These are phyloP conservation scores for Tylopilus cervinicoccineus DNA, from an alignment of 768 basidiomycete genomes.

Conservation along the genomic window DNA sequence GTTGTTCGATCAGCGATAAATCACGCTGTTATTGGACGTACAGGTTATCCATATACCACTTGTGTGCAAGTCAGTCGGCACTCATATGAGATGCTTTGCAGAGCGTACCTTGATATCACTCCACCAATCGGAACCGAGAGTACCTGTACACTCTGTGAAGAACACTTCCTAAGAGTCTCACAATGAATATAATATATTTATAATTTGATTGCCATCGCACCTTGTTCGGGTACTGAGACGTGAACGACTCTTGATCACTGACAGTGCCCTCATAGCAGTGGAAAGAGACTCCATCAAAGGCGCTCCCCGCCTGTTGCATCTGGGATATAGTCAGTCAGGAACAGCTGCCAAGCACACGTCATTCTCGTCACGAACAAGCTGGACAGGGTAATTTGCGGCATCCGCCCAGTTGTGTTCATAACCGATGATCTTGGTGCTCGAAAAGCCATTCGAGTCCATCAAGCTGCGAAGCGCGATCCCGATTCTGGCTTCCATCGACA, in stretches of 20 bases:
- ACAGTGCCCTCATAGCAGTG: conserved; percentile 67
- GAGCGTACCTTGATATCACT: conserved; percentile 61
- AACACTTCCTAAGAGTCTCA: conserved; percentile 34
- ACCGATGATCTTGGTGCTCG: conserved; percentile 58
- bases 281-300: conserved; percentile 65
- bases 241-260: conserved; percentile 52
- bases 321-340: conserved; percentile 14
- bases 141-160: conserved; percentile 64
- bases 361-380: conserved; percentile 37
- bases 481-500: conserved; percentile 54
- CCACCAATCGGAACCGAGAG: conserved; percentile 73
- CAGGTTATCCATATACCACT: conserved; percentile 74
- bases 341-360: background rate
- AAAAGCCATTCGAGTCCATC: conserved; percentile 61
- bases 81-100: background rate
- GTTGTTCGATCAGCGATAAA: conserved; percentile 23
- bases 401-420: conserved; percentile 75
- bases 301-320: conserved; percentile 53
- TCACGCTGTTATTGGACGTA: conserved; percentile 26
- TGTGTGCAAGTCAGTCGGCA: conserved; percentile 8
- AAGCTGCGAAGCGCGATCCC: conserved; percentile 52
- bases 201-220: conserved; percentile 12
- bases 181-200: background rate
- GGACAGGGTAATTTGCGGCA: conserved; percentile 58
- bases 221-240: conserved; percentile 52